These are phyloP conservation scores for Geoglossum glabrum DNA, from an alignment of 495 filamentous ascomycete genomes.

Conservation along the genomic window DNA sequence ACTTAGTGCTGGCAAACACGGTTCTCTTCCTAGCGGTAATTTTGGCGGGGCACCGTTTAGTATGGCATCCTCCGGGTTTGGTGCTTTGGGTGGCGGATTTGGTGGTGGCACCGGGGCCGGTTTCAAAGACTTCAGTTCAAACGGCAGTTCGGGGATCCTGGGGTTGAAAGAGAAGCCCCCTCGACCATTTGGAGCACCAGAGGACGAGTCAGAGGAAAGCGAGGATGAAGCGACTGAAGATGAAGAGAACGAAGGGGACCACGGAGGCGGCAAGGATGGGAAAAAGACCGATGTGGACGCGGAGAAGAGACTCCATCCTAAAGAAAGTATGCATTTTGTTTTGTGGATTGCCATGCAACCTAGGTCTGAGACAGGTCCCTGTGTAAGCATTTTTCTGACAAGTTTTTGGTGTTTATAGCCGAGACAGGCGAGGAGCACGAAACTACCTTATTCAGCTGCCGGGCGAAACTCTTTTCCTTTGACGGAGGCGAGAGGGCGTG, in stretches of 20 bases:
- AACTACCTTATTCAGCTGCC: slow-evolving; percentile 37
- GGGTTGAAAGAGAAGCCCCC: slow-evolving; percentile 34
- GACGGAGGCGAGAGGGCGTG: slow-evolving; percentile 40
- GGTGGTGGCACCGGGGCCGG: slow-evolving; percentile 22
- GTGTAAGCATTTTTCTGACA: neutral
- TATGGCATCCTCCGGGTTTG: slow-evolving; percentile 17
- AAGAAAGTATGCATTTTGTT: slow-evolving; percentile 34
- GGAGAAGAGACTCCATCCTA: slow-evolving; percentile 47
- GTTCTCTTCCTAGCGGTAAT: slow-evolving; percentile 15
- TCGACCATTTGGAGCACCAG: slow-evolving; percentile 52
- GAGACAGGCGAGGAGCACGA: slow-evolving; percentile 60
- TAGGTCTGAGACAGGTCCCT: neutral
- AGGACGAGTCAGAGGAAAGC: slow-evolving; percentile 36
- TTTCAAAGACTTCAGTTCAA: slow-evolving; percentile 48
- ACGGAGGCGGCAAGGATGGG: slow-evolving; percentile 22
- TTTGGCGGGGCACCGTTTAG: slow-evolving; percentile 24
- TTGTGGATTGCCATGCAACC: neutral
- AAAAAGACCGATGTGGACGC: slow-evolving; percentile 25
- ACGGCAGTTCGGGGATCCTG: slow-evolving; percentile 30
- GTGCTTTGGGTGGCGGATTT: slow-evolving; percentile 33
- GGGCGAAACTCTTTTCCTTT: slow-evolving; percentile 61
- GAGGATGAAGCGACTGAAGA: slow-evolving; percentile 19
- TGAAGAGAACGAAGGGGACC: slow-evolving; percentile 22
- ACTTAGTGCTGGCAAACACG: neutral
- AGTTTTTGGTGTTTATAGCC: slow-evolving; percentile 22